Evolutionary conservation across 352 stramenopile species (phyloP), one percentile per base, ranked within the genome.

Genomic region (Blastocystis sp.): DNA sequence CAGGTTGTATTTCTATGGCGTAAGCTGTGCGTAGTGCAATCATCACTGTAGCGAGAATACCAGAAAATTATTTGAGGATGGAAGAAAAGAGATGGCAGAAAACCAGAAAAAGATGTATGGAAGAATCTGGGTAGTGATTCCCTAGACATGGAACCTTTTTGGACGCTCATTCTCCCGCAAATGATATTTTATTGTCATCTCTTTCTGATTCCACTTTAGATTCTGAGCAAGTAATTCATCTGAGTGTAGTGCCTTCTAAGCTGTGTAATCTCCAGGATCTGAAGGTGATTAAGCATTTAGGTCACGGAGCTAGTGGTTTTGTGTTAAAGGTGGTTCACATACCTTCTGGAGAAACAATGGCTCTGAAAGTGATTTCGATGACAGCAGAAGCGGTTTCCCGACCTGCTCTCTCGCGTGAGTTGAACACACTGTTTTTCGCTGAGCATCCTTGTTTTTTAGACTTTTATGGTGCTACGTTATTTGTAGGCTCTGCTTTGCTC

Each of bases 391-490:
- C 34, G 9, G 70, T 63, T 3, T 63, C 70, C 2, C 43, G 43
- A 41, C 3, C 4, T 3, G 23, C 18, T 64, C 0, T 80, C 37
- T 80, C 45, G 62, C 70, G 70, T 41, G 70, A 80, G 43, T 47
- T 80, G 4, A 80, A 80, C 45, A 80, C 70, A 23, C 70, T 80
- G 0, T 47, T 29, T 47, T 80, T 80, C 64, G 34, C 41, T 41
- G 20, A 80, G 6, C 55, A 20, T 80, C 70, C 70, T 29, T 63
- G 18, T 23, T 64, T 80, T 61, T 5, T 63, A 64, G 70, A 80
- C 45, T 80, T 80, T 64, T 80, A 80, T 64, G 70, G 70, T 7
- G 70, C 70, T 13, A 64, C 70, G 23, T 39, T 64, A 34, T 80
- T 39, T 34, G 70, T 80, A 63, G 20, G 50, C 13, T 47, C 6